Conservation (phyloP, 257 asterid species). For the Fraxinus pennsylvanica region DNA sequence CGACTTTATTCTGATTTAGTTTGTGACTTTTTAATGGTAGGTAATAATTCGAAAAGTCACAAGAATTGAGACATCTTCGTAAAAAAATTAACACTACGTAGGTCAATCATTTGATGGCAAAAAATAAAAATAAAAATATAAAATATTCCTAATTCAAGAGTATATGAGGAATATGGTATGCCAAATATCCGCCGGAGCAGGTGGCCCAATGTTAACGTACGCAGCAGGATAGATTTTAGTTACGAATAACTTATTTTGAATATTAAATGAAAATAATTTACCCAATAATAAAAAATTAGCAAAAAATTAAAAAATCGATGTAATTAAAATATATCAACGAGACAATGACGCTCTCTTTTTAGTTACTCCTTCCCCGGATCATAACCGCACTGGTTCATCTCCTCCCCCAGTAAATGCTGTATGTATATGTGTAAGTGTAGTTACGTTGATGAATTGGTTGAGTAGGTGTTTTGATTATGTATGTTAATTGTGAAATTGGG, state of each 20-base stretch:
- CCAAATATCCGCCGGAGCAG: background rate
- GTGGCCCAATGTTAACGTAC: background rate
- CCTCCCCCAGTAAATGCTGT: slow-evolving; percentile 5
- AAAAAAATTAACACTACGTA: no score
- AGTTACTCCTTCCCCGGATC: slow-evolving; percentile 40
- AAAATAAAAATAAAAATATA: no score
- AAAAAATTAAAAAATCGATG: background rate
- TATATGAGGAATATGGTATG: no score
- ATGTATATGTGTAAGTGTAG: background rate
- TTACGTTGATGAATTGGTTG: background rate
- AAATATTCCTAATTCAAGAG: no score
- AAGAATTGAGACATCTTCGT: no score
- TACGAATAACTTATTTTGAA: background rate
- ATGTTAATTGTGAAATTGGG: slow-evolving; percentile 22
- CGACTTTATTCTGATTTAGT: no score
- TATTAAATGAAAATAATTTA: background rate
- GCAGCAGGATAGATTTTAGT: background rate
- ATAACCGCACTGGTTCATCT: slow-evolving; percentile 29
- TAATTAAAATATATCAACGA: background rate
- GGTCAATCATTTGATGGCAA: no score
- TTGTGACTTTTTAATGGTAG: no score
- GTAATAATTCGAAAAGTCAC: no score
- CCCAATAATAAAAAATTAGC: background rate
- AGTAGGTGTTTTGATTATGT: background rate
- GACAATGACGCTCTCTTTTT: slow-evolving; percentile 27